Base-by-base conservation (phyloP, 441 rosid species). In the Lepidium campestre region DNA sequence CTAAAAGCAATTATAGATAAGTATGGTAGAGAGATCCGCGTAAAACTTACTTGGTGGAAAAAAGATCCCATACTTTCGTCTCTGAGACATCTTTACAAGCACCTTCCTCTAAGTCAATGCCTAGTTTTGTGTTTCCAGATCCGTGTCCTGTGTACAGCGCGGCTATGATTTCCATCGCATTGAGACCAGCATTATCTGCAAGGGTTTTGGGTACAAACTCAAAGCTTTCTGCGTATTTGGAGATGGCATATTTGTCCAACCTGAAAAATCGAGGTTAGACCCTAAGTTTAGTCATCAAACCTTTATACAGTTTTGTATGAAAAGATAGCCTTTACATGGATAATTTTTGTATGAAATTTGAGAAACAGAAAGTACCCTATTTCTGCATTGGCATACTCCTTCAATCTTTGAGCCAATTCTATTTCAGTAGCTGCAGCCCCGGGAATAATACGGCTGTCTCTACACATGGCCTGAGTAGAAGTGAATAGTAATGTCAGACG, bases 361-460 rank as follows among this genome's bases (percentile, higher is more conserved):
- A 55, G 35, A 49, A 68, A 52, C 52, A 52, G 50, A 8, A 42
- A 15, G 19, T 79, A 93, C 99, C 99, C 99, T 3, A 96, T 96
- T 79, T 96, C 99, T 76, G 85, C 90, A 62, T 83, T 84, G 69
- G 97, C 90, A 57, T 82, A 90, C 65, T 96, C 99, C 82, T 89
- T 93, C 75, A 96, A 75, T 79, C 93, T 89, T 78, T 88, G 89
- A 74, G 98, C 98, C 76, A 96, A 77, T 77, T 96, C 99, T 45
- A 93, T 93, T 76, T 96, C 99, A n/a, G 98, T 87, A 65, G 98
- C 99, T 47, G 98, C 96, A 74, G 96, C 99, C 73, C 97, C 98
- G 49, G 99, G 94, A 55, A 93, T 81, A 3, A 81, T 82, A 54
- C 99, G 96, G 70, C 98, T 89, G 68, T 96, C 97, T 85, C 83